These are phyloP conservation scores for Metarhizium robertsii DNA, from an alignment of 2,329 filamentous ascomycete species.

Conservation along the genomic window DNA sequence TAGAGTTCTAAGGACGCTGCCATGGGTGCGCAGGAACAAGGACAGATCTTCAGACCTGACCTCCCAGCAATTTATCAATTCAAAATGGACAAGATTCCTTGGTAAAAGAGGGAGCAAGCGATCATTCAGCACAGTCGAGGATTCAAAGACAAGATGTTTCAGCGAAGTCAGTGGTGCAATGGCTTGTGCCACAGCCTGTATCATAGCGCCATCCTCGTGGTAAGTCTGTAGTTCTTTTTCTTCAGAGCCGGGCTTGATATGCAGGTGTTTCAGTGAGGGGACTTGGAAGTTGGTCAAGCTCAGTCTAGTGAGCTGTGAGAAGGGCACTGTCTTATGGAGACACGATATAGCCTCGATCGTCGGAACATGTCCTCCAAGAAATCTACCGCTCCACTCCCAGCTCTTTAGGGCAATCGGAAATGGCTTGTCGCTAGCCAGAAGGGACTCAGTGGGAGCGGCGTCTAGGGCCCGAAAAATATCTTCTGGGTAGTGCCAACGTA, in stretches of 20 bases:
- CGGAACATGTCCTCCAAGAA: conserved; percentile 35
- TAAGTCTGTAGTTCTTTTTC: conserved; percentile 21
- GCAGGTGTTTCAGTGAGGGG: conserved; percentile 34
- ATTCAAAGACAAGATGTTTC: conserved; percentile 61
- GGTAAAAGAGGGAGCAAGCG: conserved; percentile 62
- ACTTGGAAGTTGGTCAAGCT: conserved; percentile 56
- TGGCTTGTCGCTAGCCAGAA: conserved; percentile 21
- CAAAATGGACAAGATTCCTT: conserved; percentile 53
- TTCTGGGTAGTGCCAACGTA: conserved; percentile 62
- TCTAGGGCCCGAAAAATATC: conserved; percentile 57
- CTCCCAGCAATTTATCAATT: conserved; percentile 71
- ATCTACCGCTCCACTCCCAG: conserved; percentile 54
- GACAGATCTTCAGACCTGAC: conserved; percentile 58
- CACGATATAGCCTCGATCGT: conserved; percentile 37
- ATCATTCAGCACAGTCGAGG: conserved; percentile 62
- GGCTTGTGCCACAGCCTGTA: conserved; percentile 23
- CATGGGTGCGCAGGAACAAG: conserved; percentile 57
- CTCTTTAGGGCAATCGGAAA: conserved; percentile 32
- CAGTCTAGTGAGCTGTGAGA: conserved; percentile 45
- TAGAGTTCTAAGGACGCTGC: conserved; percentile 56
- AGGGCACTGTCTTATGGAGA: conserved; percentile 47
- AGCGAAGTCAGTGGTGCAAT: conserved; percentile 48
- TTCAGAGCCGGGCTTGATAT: conserved; percentile 20
- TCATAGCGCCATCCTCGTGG: conserved; percentile 33
- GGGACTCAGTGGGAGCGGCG: conserved; percentile 32